Percentiles rank a stretch among this genome's conserved stretches.
Conservation (phyloP, 2,329 filamentous ascomycete species). For the Alternaria sp. region DNA sequence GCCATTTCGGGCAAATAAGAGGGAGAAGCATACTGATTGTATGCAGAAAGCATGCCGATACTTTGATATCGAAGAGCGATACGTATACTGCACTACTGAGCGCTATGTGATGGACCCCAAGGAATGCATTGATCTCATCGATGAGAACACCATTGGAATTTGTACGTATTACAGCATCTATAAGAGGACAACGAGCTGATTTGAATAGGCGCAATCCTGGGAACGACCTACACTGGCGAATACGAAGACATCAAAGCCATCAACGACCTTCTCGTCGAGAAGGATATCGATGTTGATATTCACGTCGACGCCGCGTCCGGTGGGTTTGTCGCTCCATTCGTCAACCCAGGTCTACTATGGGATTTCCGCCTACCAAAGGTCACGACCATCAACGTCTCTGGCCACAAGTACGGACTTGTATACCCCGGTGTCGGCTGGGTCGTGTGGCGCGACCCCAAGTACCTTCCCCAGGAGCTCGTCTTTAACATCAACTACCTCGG, state of each 20-base stretch:
- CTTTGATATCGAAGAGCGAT: slow-evolving; percentile 93
- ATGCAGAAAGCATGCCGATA: slow-evolving; percentile 72
- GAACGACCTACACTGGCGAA: slow-evolving; percentile 93
- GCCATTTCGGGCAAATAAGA: too few relatives aligned
- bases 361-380: slow-evolving; percentile 91
- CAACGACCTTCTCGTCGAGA: slow-evolving; percentile 83
- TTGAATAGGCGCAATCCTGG: slow-evolving; percentile 69
- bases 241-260: slow-evolving; percentile 90
- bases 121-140: slow-evolving; percentile 65
- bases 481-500: slow-evolving; percentile 99
- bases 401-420: slow-evolving; percentile 80
- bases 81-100: slow-evolving; percentile 66
- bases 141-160: slow-evolving; percentile 85
- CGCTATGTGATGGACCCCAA: slow-evolving; percentile 70
- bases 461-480: slow-evolving; percentile 79
- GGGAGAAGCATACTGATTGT: neutral
- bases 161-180: slow-evolving; percentile 53
- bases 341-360: slow-evolving; percentile 83
- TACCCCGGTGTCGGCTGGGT: slow-evolving; percentile 96
- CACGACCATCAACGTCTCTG: slow-evolving; percentile 91
- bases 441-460: slow-evolving; percentile 79
- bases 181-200: neutral
- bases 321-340: slow-evolving; percentile 92
- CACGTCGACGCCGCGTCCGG: slow-evolving; percentile 93
- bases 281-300: slow-evolving; percentile 79